phyloP scores from a whole-genome alignment of 768 basidiomycete species.

The Clavaria fumosa region DNA sequence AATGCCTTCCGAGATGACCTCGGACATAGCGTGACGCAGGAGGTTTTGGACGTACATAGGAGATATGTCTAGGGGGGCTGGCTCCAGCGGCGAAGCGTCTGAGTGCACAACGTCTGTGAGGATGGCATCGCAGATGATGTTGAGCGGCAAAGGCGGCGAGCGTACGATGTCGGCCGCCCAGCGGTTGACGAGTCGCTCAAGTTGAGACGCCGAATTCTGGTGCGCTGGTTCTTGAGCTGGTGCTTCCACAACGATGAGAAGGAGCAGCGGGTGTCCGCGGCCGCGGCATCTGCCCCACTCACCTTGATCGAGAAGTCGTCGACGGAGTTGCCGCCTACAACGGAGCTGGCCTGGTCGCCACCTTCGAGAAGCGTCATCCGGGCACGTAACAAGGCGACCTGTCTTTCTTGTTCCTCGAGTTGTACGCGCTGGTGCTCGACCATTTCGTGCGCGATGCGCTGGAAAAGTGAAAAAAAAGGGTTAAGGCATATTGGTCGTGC shows the following conservation, averaged over 20 bases:
- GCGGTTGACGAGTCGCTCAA: conserved; percentile 73
- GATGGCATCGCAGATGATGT: conserved; percentile 39
- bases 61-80: conserved; percentile 27
- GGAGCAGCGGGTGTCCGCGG: neutral
- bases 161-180: conserved; percentile 72
- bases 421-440: conserved; percentile 70
- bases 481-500: no score
- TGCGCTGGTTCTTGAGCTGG: neutral
- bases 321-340: conserved; percentile 45
- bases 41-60: conserved; percentile 68
- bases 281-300: conserved; percentile 10
- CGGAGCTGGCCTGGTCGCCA: conserved; percentile 23
- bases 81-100: conserved; percentile 34
- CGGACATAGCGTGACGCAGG: conserved; percentile 66
- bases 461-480: no score
- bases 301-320: conserved; percentile 87
- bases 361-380: conserved; percentile 69
- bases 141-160: conserved; percentile 35
- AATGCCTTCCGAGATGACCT: conserved; percentile 62
- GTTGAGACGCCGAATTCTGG: conserved; percentile 67
- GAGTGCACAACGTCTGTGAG: conserved; percentile 47
- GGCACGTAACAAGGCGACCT: conserved; percentile 56
- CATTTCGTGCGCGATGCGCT: conserved; percentile 82
- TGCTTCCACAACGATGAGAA: conserved; percentile 6
- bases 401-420: conserved; percentile 71